phyloP scores from a whole-genome alignment of 169 alveolate species.

The Plasmodium berghei region DNA sequence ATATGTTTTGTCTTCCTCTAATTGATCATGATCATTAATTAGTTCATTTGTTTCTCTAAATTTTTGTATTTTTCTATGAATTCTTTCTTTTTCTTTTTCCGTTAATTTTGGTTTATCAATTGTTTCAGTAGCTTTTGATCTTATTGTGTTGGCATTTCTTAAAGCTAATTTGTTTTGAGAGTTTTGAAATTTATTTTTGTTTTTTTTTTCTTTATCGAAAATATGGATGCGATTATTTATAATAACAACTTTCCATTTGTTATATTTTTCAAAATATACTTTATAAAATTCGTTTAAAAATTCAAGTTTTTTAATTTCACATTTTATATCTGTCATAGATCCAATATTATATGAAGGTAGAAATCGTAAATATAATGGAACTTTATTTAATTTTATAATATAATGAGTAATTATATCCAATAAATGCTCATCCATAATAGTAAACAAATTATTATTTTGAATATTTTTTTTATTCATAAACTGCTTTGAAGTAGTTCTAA shows the following conservation, averaged over 20 bases:
- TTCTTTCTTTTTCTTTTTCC: slow-evolving; percentile 54
- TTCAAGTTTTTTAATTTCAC: slow-evolving; percentile 52
- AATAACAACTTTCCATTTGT: slow-evolving; percentile 74
- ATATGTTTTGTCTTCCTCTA: neutral
- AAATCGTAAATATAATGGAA: slow-evolving; percentile 62
- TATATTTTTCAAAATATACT: slow-evolving; percentile 69
- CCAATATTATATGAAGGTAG: slow-evolving; percentile 74
- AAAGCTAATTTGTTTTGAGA: neutral
- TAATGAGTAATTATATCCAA: slow-evolving; percentile 70
- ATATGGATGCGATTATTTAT: slow-evolving; percentile 66
- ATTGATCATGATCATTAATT: neutral
- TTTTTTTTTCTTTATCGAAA: slow-evolving; percentile 44
- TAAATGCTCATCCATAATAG: slow-evolving; percentile 67
- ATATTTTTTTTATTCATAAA: slow-evolving; percentile 17
- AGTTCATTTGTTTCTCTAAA: slow-evolving; percentile 56
- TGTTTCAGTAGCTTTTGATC: neutral
- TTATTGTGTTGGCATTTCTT: neutral
- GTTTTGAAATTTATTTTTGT: slow-evolving; percentile 8
- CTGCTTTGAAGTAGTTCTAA: slow-evolving; percentile 58
- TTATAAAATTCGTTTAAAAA: slow-evolving; percentile 71
- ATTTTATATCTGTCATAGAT: slow-evolving; percentile 61
- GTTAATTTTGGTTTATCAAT: slow-evolving; percentile 11
- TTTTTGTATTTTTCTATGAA: slow-evolving; percentile 35
- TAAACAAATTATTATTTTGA: slow-evolving; percentile 38
- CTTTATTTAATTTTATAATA: slow-evolving; percentile 64